Conservation (phyloP, 306 rosid genomes). For the Casuarina cunninghamiana region DNA sequence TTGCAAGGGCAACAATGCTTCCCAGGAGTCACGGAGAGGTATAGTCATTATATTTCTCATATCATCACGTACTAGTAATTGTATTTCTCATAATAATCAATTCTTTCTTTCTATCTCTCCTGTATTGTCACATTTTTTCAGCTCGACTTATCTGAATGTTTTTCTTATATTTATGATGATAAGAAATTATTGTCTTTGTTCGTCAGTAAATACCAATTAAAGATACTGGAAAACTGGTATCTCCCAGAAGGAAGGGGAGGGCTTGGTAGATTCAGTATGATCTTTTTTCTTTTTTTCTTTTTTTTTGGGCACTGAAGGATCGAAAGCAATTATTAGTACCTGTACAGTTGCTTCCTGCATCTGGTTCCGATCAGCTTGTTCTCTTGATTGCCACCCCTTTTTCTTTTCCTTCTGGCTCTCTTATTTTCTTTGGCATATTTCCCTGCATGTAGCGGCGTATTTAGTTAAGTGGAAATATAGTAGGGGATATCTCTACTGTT, state of each 20-base stretch:
- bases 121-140: too few species aligned
- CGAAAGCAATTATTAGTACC: neutral
- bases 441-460: neutral
- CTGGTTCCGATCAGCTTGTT: neutral
- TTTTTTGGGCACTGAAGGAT: neutral
- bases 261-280: too few species aligned
- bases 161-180: too few species aligned
- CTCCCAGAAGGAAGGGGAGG: too few species aligned
- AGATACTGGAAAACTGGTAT: neutral
- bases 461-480: neutral
- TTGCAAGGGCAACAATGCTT: conserved; percentile 77
- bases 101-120: neutral
- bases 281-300: too few species aligned
- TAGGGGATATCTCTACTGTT: neutral
- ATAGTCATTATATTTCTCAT: conserved; percentile 17
- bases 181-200: neutral
- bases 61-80: neutral
- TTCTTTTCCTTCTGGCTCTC: neutral
- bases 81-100: conserved; percentile 8
- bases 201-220: neutral
- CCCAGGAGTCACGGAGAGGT: conserved; percentile 91
- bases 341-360: neutral
- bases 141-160: too few species aligned
- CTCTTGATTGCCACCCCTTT: neutral
- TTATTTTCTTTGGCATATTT: neutral